Percentiles rank a stretch among this genome's conserved stretches.
phyloP scores from a whole-genome alignment of 768 basidiomycete species.

The Amanita muscaria region DNA sequence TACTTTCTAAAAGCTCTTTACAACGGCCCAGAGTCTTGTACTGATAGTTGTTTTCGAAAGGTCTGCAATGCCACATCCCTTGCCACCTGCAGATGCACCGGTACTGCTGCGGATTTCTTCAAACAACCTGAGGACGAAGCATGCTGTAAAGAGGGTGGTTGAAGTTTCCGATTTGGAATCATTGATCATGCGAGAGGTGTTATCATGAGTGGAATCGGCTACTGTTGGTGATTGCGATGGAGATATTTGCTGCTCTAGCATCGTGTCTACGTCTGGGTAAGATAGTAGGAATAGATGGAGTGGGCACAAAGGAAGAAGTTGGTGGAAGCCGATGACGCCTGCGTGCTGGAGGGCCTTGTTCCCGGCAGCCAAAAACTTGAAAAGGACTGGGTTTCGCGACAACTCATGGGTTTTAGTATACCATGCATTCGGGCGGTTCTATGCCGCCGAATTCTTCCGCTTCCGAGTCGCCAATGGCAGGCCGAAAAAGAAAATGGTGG shows the following conservation, averaged over 20 bases:
- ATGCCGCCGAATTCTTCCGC: no score
- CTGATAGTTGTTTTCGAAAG: constrained; percentile 83
- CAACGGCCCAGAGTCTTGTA: constrained; percentile 77
- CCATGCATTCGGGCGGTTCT: no score
- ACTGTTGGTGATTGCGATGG: no score
- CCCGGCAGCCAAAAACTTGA: constrained; percentile 41
- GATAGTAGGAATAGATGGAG: no score
- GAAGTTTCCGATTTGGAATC: constrained; percentile 28
- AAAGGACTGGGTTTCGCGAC: constrained; percentile 41
- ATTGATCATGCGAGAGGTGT: constrained; percentile 23
- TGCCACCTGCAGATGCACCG: constrained; percentile 65
- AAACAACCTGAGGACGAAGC: constrained; percentile 16
- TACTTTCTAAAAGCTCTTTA: constrained; percentile 83
- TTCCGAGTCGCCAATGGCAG: no score
- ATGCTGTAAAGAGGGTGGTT: constrained; percentile 24
- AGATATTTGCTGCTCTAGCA: no score
- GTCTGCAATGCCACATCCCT: constrained; percentile 61
- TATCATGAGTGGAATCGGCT: constrained; percentile 24
- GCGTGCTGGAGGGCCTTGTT: constrained; percentile 42
- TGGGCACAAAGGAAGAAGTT: no score
- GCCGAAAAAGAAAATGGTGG: no score
- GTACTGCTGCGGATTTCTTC: constrained; percentile 28
- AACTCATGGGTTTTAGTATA: no score
- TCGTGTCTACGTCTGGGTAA: no score
- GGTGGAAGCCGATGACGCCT: constrained; percentile 17